Percentiles rank a stretch among this genome's conserved stretches.
Conservation (phyloP, 1,139 yeast species). For the Debaryomyces subglobosus region DNA sequence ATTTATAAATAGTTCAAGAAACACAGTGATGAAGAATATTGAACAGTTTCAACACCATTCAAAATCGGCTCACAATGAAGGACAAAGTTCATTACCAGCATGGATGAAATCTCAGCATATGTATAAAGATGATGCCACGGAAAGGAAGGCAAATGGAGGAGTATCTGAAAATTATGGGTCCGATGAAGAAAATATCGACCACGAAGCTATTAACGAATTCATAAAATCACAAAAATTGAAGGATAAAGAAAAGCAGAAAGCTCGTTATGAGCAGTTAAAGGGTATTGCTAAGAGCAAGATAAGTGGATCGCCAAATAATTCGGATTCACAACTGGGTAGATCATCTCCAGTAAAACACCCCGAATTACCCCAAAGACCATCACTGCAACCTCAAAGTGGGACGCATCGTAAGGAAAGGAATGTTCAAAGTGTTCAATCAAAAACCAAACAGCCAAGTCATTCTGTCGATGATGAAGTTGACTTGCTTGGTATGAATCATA, state of each 20-base stretch:
- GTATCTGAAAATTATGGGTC: conserved; percentile 44
- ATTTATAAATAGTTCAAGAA: conserved; percentile 61
- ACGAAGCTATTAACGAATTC: conserved; percentile 42
- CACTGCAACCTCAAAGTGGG: conserved; percentile 5
- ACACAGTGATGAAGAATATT: conserved; percentile 65
- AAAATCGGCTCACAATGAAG: conserved; percentile 28
- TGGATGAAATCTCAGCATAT: conserved; percentile 73
- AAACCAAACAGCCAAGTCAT: background rate
- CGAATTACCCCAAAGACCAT: conserved; percentile 7
- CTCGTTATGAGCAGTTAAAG: conserved; percentile 27
- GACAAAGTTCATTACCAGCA: conserved; percentile 55
- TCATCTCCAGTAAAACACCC: conserved; percentile 3
- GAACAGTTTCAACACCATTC: conserved; percentile 53
- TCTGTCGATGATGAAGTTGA: conserved; percentile 21
- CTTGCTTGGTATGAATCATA: conserved; percentile 21
- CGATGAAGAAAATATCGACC: conserved; percentile 48
- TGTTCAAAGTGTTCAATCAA: background rate
- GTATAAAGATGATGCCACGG: conserved; percentile 47
- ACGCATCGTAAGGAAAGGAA: background rate
- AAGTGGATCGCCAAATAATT: conserved; percentile 3
- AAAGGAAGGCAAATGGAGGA: conserved; percentile 40
- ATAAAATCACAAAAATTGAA: conserved; percentile 43
- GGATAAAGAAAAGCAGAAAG: conserved; percentile 39
- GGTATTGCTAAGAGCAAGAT: conserved; percentile 23
- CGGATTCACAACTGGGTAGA: conserved; percentile 8